Evolutionary conservation across 495 filamentous ascomycete genomes (phyloP), one percentile per base, ranked within the genome.

Genomic region (Terfezia claveryi): DNA sequence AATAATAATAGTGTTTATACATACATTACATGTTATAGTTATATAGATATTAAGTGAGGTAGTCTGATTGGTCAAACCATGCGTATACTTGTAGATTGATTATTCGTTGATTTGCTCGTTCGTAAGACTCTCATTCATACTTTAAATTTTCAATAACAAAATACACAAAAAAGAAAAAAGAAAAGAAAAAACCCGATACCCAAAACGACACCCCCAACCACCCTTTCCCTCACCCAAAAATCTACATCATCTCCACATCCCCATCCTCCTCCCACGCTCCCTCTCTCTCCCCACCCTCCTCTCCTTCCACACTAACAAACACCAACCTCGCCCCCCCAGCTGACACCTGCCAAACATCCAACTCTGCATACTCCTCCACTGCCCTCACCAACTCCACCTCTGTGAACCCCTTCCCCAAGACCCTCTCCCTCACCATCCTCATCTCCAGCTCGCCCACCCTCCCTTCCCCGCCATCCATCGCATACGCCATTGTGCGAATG

Each of bases 301-400:
- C 12, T 56, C 58, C 23, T 5, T 32, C 50, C 12, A 46, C 41
- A 9, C 27, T 20, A n/a, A 84, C 73, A 65, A 96, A 96, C 23
- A 96, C 78, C 54, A 98, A 72, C 53, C 87, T 77, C 8, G 82
- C 85, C 10, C 87, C 87, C 58, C 88, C 82, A 49, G 80, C 84
- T 51, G 82, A 78, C 37, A 88, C 87, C 80, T 95, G 92, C 91
- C 91, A 96, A 58, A 98, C 91, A 71, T 89, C 80, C 54, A 93
- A 64, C 57, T 78, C 72, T 8, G 83, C 79, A 69, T 98, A 98
- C 71, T 96, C 91, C 54, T 89, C 81, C 60, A 98, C 74, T 38
- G 87, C 82, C 58, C 76, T 76, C 52, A 80, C 74, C 68, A 94
- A 83, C 66, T 96, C 87, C 69, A 94, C 83, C 59, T 86, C 82